Conservation (phyloP, 1,284 basidiomycete species). For the Jaminaea rosea region DNA sequence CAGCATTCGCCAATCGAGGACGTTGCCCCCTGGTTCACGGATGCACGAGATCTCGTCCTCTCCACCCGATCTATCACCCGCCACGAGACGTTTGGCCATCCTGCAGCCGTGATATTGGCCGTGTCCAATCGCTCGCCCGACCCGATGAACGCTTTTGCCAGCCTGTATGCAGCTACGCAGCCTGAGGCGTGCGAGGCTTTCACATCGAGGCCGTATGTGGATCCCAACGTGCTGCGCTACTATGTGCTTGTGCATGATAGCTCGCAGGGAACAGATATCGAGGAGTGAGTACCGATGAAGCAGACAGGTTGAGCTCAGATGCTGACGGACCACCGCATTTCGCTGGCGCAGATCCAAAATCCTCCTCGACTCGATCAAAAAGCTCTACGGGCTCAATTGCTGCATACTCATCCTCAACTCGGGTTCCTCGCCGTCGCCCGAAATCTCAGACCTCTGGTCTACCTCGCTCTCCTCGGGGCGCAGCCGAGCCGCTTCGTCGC, state of each 20-base stretch:
- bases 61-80: slow-evolving; percentile 15
- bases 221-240: slow-evolving; percentile 35
- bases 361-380: slow-evolving; percentile 35
- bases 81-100: slow-evolving; percentile 32
- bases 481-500: no score
- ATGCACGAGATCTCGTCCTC: slow-evolving; percentile 20
- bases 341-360: slow-evolving; percentile 15
- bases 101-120: slow-evolving; percentile 24
- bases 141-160: slow-evolving; percentile 42
- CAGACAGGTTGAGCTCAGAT: neutral
- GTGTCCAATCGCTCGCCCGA: slow-evolving; percentile 33
- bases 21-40: slow-evolving; percentile 29
- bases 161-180: slow-evolving; percentile 31
- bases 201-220: slow-evolving; percentile 26
- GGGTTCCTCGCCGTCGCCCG: slow-evolving; percentile 11
- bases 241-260: slow-evolving; percentile 42
- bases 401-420: slow-evolving; percentile 41
- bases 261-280: slow-evolving; percentile 21
- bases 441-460: slow-evolving; percentile 14
- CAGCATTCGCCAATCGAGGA: slow-evolving; percentile 14
- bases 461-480: neutral
- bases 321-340: neutral
- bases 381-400: slow-evolving; percentile 43
- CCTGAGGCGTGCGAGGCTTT: slow-evolving; percentile 12
- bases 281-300: slow-evolving; percentile 5